A percentile compares a stretch with the other conserved stretches of the same genome.
Evolutionary conservation across 768 basidiomycete species (phyloP).

Genomic region (Paxillus rubicundulus): DNA sequence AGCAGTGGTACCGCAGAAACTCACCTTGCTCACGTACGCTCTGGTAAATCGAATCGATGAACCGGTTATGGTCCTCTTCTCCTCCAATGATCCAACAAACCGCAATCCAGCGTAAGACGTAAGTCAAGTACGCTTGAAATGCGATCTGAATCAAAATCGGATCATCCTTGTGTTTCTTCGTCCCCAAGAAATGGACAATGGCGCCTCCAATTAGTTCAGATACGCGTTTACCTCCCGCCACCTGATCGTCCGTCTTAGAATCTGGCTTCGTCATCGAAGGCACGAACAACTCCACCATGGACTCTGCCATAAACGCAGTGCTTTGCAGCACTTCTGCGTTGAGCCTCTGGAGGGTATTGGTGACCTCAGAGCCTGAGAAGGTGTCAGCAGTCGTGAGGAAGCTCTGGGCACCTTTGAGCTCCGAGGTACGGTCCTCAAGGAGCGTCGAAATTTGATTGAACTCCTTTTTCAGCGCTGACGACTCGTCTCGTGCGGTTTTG

Average conservation of each 20-base stretch:
- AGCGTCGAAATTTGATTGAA: conserved; percentile 29
- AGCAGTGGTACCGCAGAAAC: conserved; percentile 3
- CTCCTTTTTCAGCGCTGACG: conserved; percentile 26
- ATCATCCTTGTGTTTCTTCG: conserved; percentile 31
- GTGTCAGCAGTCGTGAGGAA: conserved; percentile 45
- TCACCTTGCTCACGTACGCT: conserved; percentile 37
- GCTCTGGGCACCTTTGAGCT: conserved; percentile 44
- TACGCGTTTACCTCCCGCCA: conserved; percentile 22
- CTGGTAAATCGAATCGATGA: conserved; percentile 32
- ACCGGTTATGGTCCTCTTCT: conserved; percentile 18
- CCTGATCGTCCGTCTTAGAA: conserved; percentile 20
- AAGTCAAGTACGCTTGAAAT: conserved; percentile 30
- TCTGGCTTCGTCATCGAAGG: conserved; percentile 13
- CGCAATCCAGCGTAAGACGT: conserved; percentile 27
- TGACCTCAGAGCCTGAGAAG: conserved; percentile 45
- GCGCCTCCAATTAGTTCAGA: conserved; percentile 17
- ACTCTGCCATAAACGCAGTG: conserved; percentile 46
- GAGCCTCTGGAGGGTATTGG: conserved; percentile 42
- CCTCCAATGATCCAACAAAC: conserved; percentile 31
- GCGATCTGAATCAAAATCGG: conserved; percentile 38
- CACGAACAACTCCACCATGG: conserved; percentile 43
- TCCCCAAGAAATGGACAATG: conserved; percentile 27
- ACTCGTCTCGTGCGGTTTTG: conserved; percentile 23
- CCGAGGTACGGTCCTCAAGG: conserved; percentile 40
- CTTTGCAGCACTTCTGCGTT: conserved; percentile 49